Conservation (phyloP, 768 basidiomycete genomes). For the Hericium rajendrae region DNA sequence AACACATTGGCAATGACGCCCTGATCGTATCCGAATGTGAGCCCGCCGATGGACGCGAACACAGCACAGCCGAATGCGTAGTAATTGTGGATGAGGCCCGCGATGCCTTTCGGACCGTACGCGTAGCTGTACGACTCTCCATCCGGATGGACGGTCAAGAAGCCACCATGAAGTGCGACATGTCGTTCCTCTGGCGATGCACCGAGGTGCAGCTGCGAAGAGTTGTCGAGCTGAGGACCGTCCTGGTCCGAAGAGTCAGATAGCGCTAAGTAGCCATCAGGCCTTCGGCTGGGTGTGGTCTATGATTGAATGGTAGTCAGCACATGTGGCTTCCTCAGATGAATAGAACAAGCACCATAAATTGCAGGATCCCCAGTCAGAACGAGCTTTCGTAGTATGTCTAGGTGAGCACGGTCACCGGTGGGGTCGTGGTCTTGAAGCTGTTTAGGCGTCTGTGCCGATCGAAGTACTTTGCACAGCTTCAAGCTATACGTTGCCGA, state of each 20-base stretch:
- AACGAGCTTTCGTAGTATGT: no score
- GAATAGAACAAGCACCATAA: no score
- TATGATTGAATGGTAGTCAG: background rate
- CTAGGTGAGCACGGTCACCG: no score
- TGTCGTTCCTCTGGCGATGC: background rate
- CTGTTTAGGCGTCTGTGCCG: no score
- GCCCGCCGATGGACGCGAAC: slow-evolving; percentile 68
- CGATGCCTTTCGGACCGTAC: slow-evolving; percentile 63
- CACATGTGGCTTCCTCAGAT: no score
- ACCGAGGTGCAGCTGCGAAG: background rate
- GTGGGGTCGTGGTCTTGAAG: no score
- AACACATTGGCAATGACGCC: slow-evolving; percentile 82
- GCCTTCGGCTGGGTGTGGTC: background rate
- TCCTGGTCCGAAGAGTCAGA: background rate
- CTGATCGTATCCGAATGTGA: slow-evolving; percentile 79
- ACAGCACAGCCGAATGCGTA: slow-evolving; percentile 60
- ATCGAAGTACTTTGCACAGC: no score
- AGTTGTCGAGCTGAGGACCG: background rate
- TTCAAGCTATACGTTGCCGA: no score
- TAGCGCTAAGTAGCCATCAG: slow-evolving; percentile 3
- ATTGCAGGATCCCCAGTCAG: no score
- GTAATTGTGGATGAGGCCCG: slow-evolving; percentile 54
- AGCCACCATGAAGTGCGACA: slow-evolving; percentile 6
- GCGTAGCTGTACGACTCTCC: slow-evolving; percentile 45
- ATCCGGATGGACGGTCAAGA: slow-evolving; percentile 8